Conservation (phyloP, 129 eudicot species). For the Flaveria ramosissima region DNA sequence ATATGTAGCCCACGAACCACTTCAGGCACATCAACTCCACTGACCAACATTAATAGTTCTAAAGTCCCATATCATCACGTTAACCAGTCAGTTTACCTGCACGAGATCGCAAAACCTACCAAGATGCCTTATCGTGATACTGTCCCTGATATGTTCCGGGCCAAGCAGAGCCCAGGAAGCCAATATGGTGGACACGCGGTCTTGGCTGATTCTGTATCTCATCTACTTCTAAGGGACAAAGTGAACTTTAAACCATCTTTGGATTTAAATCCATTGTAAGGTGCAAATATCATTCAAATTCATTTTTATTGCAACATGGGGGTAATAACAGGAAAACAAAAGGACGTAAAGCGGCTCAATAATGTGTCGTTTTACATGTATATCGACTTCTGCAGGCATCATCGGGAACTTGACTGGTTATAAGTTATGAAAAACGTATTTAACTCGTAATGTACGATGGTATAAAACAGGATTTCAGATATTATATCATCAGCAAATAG, state of each 20-base stretch:
- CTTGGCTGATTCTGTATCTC: constrained; percentile 75
- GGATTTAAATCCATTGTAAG: constrained; percentile 51
- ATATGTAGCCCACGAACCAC: constrained; percentile 85
- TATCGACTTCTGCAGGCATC: constrained; percentile 24
- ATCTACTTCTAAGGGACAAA: constrained; percentile 63
- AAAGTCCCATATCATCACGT: constrained; percentile 61
- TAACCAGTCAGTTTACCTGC: constrained; percentile 62
- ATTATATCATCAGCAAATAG: constrained; percentile 31
- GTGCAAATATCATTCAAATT: constrained; percentile 24
- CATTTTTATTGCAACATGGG: constrained; percentile 17
- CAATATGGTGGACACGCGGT: constrained; percentile 61
- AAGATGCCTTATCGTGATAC: constrained; percentile 57
- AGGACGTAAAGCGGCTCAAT: constrained; percentile 21
- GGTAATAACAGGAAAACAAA: constrained; percentile 21
- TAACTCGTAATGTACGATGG: constrained; percentile 30
- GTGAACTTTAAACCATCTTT: constrained; percentile 54
- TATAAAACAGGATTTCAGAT: constrained; percentile 30
- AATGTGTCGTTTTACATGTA: constrained; percentile 27
- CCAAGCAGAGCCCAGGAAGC: constrained; percentile 48
- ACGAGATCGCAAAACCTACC: constrained; percentile 62
- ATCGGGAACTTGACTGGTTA: constrained; percentile 5
- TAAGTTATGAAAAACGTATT: constrained; percentile 9
- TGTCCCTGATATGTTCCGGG: constrained; percentile 64
- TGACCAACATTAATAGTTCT: constrained; percentile 46
- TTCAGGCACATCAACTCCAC: constrained; percentile 91